These are phyloP conservation scores for Patellifolia procumbens DNA, from an alignment of 179 eudicot species.

Conservation along the genomic window DNA sequence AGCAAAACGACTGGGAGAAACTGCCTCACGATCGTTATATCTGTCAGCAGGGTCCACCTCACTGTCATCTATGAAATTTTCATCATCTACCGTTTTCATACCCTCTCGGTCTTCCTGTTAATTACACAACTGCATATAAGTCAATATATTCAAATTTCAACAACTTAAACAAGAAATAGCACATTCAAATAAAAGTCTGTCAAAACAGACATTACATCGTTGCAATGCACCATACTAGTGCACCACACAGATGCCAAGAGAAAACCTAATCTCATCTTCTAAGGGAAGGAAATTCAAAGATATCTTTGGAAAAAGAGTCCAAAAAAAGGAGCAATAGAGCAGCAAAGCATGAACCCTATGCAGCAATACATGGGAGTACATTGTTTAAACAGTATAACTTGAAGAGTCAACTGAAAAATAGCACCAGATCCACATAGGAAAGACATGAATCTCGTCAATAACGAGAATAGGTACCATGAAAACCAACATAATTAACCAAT, in stretches of 20 bases:
- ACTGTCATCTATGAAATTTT: conserved; percentile 83
- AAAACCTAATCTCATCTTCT: background rate
- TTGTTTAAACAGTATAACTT: background rate
- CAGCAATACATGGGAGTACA: background rate
- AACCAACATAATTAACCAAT: background rate
- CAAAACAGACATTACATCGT: background rate
- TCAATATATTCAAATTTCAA: background rate
- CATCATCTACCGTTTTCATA: conserved; percentile 68
- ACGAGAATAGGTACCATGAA: background rate
- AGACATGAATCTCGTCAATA: background rate
- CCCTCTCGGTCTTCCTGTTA: conserved; percentile 79
- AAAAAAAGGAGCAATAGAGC: background rate
- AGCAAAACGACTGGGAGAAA: conserved; percentile 74
- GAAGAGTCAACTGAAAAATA: background rate
- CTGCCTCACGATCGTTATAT: conserved; percentile 64
- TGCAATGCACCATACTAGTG: background rate
- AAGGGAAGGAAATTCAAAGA: background rate
- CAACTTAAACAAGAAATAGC: background rate
- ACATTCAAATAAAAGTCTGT: background rate
- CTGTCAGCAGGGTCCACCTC: conserved; percentile 82
- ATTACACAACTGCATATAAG: conserved; percentile 7
- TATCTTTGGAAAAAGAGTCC: background rate
- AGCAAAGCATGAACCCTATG: background rate
- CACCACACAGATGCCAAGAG: background rate
- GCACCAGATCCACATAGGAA: background rate